Evolutionary conservation across 1,139 yeast species (phyloP).

Genomic region (Diutina neorugosa): DNA sequence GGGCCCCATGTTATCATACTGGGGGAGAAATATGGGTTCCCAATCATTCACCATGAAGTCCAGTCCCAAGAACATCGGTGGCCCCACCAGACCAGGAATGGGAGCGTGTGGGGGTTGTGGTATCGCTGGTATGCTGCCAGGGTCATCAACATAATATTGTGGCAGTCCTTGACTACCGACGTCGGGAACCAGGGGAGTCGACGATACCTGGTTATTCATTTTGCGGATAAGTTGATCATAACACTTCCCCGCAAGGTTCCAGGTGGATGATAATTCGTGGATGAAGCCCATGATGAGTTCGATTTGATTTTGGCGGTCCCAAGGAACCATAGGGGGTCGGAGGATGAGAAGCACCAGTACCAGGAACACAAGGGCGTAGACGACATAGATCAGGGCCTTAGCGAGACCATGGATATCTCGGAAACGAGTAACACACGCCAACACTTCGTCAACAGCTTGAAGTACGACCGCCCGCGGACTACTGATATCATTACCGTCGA

Average conservation of each 20-base stretch:
- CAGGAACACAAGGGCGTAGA: not conserved
- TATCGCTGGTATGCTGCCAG: not conserved
- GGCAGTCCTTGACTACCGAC: not conserved
- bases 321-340: not conserved
- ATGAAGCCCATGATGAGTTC: not conserved
- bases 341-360: not conserved
- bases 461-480: not conserved
- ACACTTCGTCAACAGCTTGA: not conserved
- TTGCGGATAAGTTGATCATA: not conserved
- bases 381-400: not conserved
- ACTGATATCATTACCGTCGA: not conserved
- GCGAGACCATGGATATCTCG: not conserved
- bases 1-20: not conserved
- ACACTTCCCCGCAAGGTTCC: not conserved
- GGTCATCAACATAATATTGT: not conserved
- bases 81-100: not conserved
- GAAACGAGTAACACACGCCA: not conserved
- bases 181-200: not conserved
- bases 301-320: not conserved
- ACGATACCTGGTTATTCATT: not conserved
- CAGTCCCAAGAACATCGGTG: not conserved
- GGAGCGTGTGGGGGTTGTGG: not conserved
- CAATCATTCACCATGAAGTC: constrained; percentile 1
- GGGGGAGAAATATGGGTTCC: not conserved
- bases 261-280: not conserved